phyloP scores from a whole-genome alignment of 2,329 filamentous ascomycete genomes.

The Corynespora cassiicola region DNA sequence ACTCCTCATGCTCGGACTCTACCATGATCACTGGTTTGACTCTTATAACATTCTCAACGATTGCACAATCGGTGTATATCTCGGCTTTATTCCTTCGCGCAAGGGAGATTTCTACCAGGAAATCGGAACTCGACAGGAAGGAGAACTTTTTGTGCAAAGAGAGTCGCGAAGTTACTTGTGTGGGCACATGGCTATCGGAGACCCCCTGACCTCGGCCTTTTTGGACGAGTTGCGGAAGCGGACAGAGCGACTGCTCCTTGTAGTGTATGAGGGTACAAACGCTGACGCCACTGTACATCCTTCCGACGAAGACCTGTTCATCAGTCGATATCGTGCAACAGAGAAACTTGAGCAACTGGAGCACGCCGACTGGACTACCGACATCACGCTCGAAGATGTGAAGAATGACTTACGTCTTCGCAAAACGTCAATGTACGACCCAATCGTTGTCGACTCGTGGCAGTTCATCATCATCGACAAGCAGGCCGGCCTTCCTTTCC shows the following conservation, averaged over 20 bases:
- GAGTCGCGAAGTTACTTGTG: slow-evolving; percentile 33
- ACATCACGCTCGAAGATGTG: slow-evolving; percentile 31
- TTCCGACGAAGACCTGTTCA: slow-evolving; percentile 28
- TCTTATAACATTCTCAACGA: slow-evolving; percentile 21
- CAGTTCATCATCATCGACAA: slow-evolving; percentile 40
- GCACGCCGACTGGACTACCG: slow-evolving; percentile 18
- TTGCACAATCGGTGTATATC: slow-evolving; percentile 29
- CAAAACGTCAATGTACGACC: slow-evolving; percentile 36
- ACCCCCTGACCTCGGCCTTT: slow-evolving; percentile 24
- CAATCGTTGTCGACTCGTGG: slow-evolving; percentile 37
- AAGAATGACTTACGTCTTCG: slow-evolving; percentile 30
- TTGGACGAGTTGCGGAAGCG: slow-evolving; percentile 29
- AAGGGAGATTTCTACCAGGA: slow-evolving; percentile 23
- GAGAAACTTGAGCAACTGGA: slow-evolving; percentile 18
- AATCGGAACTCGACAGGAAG: slow-evolving; percentile 8
- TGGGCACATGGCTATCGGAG: slow-evolving; percentile 36
- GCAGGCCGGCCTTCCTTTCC: slow-evolving; percentile 28
- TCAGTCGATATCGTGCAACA: slow-evolving; percentile 25
- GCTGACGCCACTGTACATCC: slow-evolving; percentile 33
- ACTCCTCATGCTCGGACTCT: slow-evolving; percentile 30
- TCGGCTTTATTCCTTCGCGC: slow-evolving; percentile 31
- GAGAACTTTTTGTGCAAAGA: slow-evolving; percentile 16
- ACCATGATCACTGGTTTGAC: slow-evolving; percentile 35
- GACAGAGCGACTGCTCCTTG: slow-evolving; percentile 23
- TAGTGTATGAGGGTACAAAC: slow-evolving; percentile 35